Evolutionary conservation across 2,329 filamentous ascomycete genomes (phyloP), one percentile per base, ranked within the genome.

Genomic region (Ceratocystis ficicola): DNA sequence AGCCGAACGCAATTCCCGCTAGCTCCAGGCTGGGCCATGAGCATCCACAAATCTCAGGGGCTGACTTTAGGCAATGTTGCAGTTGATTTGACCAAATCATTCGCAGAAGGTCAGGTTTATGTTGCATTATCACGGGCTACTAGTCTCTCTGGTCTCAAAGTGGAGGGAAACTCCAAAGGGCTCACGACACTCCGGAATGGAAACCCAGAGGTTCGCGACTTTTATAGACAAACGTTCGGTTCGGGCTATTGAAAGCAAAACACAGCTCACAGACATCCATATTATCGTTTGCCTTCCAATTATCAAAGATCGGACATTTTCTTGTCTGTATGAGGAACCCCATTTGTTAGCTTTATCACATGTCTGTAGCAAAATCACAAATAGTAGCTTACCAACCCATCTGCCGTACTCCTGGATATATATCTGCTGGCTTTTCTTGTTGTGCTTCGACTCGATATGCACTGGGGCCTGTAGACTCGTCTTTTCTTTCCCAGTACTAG

Each of bases 401-500:
- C 55, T 59, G 17, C 28, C 17, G 28, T 59, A 59, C 55, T 59
- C 55, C n/a, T 59, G 55, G n/a, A 59, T 59, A 17, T 59, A 59
- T 8, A 59, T 1, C 17, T 59, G 25, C 5, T 59, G 28, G 28
- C 55, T 59, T 36, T 36, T 59, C 28, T 59, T 59, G 55, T 36
- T 59, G 30, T 59, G 25, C 15, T 59, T 59, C 5, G 55, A 59
- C 17, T 59, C 55, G 55, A 59, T 59, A 36, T 59, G 25, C 12
- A 59, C 55, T n/a, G 55, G 30, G 10, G 30, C 25, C 55, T 36
- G 15, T 2, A 8, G 55, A 5, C 6, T 36, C 3, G 17, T 2
- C 25, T 20, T 32, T 6, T 2, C 2, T 6, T 36, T 25, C 12
- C 32, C 7, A n/a, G 17, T 28, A 36, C 55, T 20, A 8, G 17